Evolutionary conservation across 257 asterid genomes (phyloP), one percentile per base, ranked within the genome.

Genomic region (Misopates orontium): DNA sequence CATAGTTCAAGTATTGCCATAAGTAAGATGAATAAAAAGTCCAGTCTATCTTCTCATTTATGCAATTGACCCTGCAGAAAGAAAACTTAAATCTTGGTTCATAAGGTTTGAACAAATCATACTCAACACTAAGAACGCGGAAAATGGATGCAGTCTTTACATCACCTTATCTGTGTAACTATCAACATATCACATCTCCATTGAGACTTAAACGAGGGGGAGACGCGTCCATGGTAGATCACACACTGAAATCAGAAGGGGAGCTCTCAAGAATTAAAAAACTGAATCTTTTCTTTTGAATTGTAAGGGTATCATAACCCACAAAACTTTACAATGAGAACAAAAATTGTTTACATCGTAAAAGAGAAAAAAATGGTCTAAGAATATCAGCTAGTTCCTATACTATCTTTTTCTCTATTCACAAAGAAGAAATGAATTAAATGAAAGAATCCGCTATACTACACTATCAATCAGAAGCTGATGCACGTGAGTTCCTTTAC

Each of bases 321-420:
- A 18, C 52, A 23, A 56, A 40, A 42, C 25, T 75, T 62, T 86
- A 78, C 83, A 79, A 40, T 58, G 67, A 40, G 68, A 72, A 49
- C 79, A 84, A 79, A 84, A 79, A 40, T 3, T 82, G 74, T 79
- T 71, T 83, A 69, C 86, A 74, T 49, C 31, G 52, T 62, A 39
- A 40, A 72, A 24, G 60, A 36, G 10, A 66, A 60, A 68, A 56
- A 56, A 54, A 61, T 9, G 49, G 56, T 53, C 57, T 17, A 74
- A 76, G 36, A 75, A 75, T 68, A 44, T 52, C 68, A 60, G 74
- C 73, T 69, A 75, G 73, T 57, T 67, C 72, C 82, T 68, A 49
- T 32, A 71, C 62, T 77, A 74, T 72, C 51, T 13, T 65, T 28
- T 55, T 57, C 59, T 44, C 83, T 80, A 73, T 71, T 31, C 78